phyloP scores from a whole-genome alignment of 768 basidiomycete species.

The Suillus discolor region DNA sequence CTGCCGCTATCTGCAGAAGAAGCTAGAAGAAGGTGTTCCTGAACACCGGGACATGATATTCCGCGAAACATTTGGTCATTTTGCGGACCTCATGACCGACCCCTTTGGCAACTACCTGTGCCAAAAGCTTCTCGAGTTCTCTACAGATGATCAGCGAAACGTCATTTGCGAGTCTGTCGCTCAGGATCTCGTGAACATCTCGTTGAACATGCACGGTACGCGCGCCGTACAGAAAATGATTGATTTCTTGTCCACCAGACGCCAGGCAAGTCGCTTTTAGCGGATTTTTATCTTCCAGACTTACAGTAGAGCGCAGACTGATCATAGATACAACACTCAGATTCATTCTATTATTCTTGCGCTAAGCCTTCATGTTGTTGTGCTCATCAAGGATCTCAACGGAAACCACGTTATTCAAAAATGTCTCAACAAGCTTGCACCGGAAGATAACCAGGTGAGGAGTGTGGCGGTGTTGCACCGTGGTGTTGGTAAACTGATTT shows the following conservation, averaged over 20 bases:
- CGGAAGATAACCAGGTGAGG: conserved; percentile 94
- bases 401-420: conserved; percentile 99
- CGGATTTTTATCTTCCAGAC: conserved; percentile 44
- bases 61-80: conserved; percentile 96
- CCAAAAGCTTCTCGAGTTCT: conserved; percentile 96
- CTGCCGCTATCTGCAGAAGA: conserved; percentile 98
- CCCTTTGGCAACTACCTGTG: conserved; percentile 99
- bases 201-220: conserved; percentile 99
- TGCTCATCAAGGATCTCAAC: conserved; percentile 98
- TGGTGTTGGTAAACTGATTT: conserved; percentile 2
- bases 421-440: conserved; percentile 95
- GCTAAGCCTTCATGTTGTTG: conserved; percentile 95
- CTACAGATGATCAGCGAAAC: conserved; percentile 96
- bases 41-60: conserved; percentile 99
- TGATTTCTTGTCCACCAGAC: conserved; percentile 93
- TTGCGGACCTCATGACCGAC: conserved; percentile 99
- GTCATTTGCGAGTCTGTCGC: conserved; percentile 97
- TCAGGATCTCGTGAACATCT: conserved; percentile 96
- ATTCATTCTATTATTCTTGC: conserved; percentile 97
- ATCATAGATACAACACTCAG: conserved; percentile 83
- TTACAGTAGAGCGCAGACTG: conserved; percentile 67
- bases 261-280: conserved; percentile 70
- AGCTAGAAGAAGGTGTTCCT: conserved; percentile 92
- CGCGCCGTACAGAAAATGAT: conserved; percentile 99
- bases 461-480: not conserved